These are phyloP conservation scores for Microcos paniculata DNA, from an alignment of 345 rosid genomes.

Conservation along the genomic window DNA sequence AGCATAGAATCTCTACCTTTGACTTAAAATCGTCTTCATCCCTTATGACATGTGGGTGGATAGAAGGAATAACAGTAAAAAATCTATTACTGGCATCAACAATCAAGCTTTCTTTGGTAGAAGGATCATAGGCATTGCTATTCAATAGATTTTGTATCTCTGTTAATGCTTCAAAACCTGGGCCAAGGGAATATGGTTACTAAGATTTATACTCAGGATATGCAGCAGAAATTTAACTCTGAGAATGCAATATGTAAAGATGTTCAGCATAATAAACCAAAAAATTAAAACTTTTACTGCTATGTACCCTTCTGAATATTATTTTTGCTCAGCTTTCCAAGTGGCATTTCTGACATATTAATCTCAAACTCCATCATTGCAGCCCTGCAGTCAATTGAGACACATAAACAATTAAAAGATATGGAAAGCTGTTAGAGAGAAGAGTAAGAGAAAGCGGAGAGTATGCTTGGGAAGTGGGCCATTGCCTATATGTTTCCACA, in stretches of 20 bases:
- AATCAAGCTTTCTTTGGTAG: slow-evolving; percentile 72
- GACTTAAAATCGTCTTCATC: slow-evolving; percentile 87
- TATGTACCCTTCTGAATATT: slow-evolving; percentile 79
- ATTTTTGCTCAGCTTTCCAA: slow-evolving; percentile 88
- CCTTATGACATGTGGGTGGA: slow-evolving; percentile 82
- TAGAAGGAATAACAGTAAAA: slow-evolving; percentile 89
- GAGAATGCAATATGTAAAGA: background rate
- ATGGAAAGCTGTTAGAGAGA: background rate
- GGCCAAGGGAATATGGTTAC: slow-evolving; percentile 3
- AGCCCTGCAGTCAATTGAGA: slow-evolving; percentile 55
- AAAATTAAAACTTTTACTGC: slow-evolving; percentile 5
- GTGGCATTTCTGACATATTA: slow-evolving; percentile 98
- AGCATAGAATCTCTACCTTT: slow-evolving; percentile 50
- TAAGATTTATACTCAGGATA: slow-evolving; percentile 13
- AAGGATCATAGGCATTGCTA: slow-evolving; percentile 38
- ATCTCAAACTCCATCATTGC: slow-evolving; percentile 99
- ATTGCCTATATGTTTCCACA: slow-evolving; percentile 84
- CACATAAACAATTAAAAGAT: background rate
- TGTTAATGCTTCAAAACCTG: slow-evolving; percentile 92
- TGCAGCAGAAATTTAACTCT: slow-evolving; percentile 17
- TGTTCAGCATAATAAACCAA: background rate
- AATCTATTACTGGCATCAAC: slow-evolving; percentile 93
- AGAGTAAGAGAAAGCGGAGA: background rate
- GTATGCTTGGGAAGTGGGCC: slow-evolving; percentile 2
- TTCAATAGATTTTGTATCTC: slow-evolving; percentile 81